Evolutionary conservation across 768 basidiomycete genomes (phyloP), one percentile per base, ranked within the genome.

Genomic region (Galerina marginata): DNA sequence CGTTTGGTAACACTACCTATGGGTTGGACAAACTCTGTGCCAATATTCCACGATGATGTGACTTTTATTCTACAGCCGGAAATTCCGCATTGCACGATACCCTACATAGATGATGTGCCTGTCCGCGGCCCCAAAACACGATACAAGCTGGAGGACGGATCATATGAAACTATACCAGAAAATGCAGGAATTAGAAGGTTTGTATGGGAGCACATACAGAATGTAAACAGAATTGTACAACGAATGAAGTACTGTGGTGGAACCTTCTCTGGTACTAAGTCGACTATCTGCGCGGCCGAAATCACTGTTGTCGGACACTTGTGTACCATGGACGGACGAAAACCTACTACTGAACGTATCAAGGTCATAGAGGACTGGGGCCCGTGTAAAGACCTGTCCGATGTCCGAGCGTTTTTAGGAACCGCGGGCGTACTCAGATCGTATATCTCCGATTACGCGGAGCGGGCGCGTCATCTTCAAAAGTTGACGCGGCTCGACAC

Each of bases 191-290:
- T 81, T 3, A 49, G 69, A 0, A 48, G 67, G 0, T 82, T 81
- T 46, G 68, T 81, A 0, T 80, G 72, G 69, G 73, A 82, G 46
- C 74, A 79, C 29, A 56, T 76, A 2, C 16, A 59, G 1, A 65
- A 70, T 42, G 20, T 78, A 6, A 73, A 80, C 46, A 40, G 71
- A 0, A 58, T 81, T 0, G n/a, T 77, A 0, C 73, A 77, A 11
- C 46, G 64, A 0, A 68, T 79, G 16, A 60, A 60, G 26, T 54
- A 60, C 14, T 33, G 42, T 2, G 51, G 52, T 20, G 60, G 47
- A 1, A 61, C 69, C 68, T 61, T 61, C 33, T 61, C 49, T 5
- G 49, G 55, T 14, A 16, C 12, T 14, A 61, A 61, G 33, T 56
- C 60, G 4, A 9, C 48, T 2, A 9, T 61, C 2, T 64, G 62